Base-by-base conservation (phyloP, 1,139 yeast species). In the Taphrina confusa region DNA sequence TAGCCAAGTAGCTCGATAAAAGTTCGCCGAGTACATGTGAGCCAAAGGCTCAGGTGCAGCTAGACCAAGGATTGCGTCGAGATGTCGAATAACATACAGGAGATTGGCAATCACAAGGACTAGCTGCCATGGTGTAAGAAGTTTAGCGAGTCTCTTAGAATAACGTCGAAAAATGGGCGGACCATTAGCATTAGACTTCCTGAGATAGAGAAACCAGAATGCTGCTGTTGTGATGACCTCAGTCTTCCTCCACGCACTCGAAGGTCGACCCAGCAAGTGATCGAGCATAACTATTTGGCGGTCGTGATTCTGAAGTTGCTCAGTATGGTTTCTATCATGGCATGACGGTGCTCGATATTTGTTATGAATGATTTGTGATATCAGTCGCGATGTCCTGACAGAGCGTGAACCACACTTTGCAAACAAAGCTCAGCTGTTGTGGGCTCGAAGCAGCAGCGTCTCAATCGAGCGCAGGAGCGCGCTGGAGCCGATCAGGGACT, bases 261-360 rank as follows among this genome's bases (percentile, higher is more conserved):
- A 66, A 11, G 70, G 70, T n/a, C 70, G 50, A 9, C 69, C 69
- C 9, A 67, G 61, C 18, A 67, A 34, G 31, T 67, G 67, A 37
- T 67, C 69, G 47, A 61, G 63, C 86, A 83, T 31, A 1, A 9
- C 28, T n/a, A n/a, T n/a, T n/a, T n/a, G n/a, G n/a, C n/a, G n/a
- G n/a, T n/a, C n/a, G n/a, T n/a, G n/a, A n/a, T n/a, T n/a, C n/a
- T n/a, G n/a, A n/a, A n/a, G n/a, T n/a, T n/a, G n/a, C n/a, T n/a
- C n/a, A n/a, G n/a, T n/a, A n/a, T n/a, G n/a, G n/a, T n/a, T n/a
- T n/a, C n/a, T n/a, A n/a, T n/a, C n/a, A n/a, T n/a, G n/a, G n/a
- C n/a, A n/a, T n/a, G n/a, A n/a, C n/a, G n/a, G n/a, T n/a, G n/a
- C n/a, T n/a, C n/a, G n/a, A n/a, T n/a, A n/a, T n/a, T n/a, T n/a